These are phyloP conservation scores for Exophiala calicioides DNA, from an alignment of 2,329 filamentous ascomycete genomes.

Conservation along the genomic window DNA sequence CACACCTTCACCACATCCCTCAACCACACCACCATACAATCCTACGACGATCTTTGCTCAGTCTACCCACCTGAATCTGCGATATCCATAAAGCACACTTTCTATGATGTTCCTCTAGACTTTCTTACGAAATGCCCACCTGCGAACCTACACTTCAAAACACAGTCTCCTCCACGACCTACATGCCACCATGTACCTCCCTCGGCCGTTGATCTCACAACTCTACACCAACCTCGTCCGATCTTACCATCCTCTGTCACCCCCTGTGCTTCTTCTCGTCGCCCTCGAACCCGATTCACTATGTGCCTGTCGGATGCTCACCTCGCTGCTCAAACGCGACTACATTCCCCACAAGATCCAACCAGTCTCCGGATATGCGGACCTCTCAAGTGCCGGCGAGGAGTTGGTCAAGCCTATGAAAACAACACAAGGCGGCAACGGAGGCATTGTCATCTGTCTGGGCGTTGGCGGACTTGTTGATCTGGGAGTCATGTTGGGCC, in stretches of 20 bases:
- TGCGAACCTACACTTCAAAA: constrained; percentile 1
- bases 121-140: constrained; percentile 13
- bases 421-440: constrained; percentile 76
- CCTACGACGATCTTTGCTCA: too few species aligned
- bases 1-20: not conserved
- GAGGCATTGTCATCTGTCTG: constrained; percentile 86
- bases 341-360: constrained; percentile 98
- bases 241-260: constrained; percentile 84
- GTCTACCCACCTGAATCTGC: too few species aligned
- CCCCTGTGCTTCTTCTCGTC: constrained; percentile 79
- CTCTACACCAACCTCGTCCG: constrained; percentile 87
- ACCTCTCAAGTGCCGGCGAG: constrained; percentile 76
- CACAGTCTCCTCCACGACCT: constrained; percentile 5
- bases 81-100: too few species aligned
- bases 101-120: not conserved
- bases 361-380: constrained; percentile 87
- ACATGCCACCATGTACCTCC: constrained; percentile 76
- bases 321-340: constrained; percentile 90
- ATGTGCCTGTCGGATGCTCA: constrained; percentile 92
- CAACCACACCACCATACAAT: not conserved
- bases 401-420: constrained; percentile 85
- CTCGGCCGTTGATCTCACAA: constrained; percentile 81
- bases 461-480: constrained; percentile 92
- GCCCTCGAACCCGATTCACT: constrained; percentile 93
- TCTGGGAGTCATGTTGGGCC: constrained; percentile 73